Evolutionary conservation across 768 basidiomycete genomes (phyloP), one percentile per base, ranked within the genome.

Genomic region (Collybiopsis luxurians): DNA sequence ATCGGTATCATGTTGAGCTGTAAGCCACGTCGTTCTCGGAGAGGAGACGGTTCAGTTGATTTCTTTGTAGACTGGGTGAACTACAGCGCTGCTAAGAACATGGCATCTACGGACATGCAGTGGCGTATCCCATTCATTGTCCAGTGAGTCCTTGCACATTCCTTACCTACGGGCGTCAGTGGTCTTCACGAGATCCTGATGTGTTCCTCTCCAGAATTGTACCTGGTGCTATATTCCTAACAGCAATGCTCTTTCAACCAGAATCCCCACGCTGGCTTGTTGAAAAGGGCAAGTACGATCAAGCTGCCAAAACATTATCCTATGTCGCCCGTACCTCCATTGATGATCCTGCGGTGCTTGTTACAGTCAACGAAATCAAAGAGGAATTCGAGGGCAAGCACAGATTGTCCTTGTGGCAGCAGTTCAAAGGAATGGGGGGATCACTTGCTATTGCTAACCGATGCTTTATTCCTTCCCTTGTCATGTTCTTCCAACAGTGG

Each of bases 231-330:
- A 58, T 84, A 0, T 78, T 85, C 60, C 61, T 78, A 7, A 55
- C 75, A 34, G 64, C 70, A 4, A 80, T 83, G 76, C 45, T 74
- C 6, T 75, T 74, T 52, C 78, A 81, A 56, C 79, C 80, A 4
- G 82, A 84, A 60, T 83, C 82, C 0, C 83, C 83, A 12, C 72
- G 82, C n/a, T 82, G 78, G 79, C 66, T 84, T 23, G 80, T 78
- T 23, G 81, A 81, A 62, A 71, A 75, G 50, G 68, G 71, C 26
- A 69, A 71, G 36, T 71, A 75, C 31, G 74, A 75, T 13, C 69
- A 71, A 13, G 81, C 81, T 17, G 74, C 72, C 0, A 63, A 30
- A 17, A 72, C 68, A 6, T 70, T 79, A 4, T 78, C 76, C 3
- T 79, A 66, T 46, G 67, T 69, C 1, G 64, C 60, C 36, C 64